Conservation (phyloP, 2,329 filamentous ascomycete species). For the Dothiorella sarmentorum region DNA sequence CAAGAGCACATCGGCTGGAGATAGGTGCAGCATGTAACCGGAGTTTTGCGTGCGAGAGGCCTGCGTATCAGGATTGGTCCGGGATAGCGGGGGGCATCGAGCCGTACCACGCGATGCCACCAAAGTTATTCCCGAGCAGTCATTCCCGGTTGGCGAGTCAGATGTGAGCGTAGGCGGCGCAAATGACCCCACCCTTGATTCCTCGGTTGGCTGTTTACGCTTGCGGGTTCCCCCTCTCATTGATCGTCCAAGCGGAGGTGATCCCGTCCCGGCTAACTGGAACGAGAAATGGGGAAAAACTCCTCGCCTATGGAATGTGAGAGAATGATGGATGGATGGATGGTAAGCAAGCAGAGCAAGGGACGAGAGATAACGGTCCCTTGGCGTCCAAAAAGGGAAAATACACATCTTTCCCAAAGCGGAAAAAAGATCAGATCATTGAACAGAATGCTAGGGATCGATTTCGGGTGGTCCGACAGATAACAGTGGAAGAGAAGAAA, state of each 20-base stretch:
- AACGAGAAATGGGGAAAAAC: not conserved
- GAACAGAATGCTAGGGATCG: too few species aligned
- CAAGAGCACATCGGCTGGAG: not conserved
- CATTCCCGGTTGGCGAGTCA: slow-evolving; percentile 9
- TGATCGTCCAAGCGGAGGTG: not conserved
- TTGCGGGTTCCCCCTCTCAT: not conserved
- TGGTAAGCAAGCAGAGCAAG: too few species aligned
- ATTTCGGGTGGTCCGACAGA: too few species aligned
- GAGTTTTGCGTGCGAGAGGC: not conserved
- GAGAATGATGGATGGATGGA: too few species aligned
- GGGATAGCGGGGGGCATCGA: not conserved
- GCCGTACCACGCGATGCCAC: not conserved
- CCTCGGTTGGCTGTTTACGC: not conserved
- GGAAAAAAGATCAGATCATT: too few species aligned
- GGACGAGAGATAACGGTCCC: not conserved
- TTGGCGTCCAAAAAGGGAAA: not conserved
- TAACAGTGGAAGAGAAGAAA: too few species aligned
- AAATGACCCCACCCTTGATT: slow-evolving; percentile 1
- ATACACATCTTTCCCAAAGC: not conserved
- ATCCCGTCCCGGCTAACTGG: not conserved
- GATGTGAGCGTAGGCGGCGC: not conserved
- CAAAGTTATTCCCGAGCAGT: not conserved
- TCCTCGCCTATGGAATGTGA: too few species aligned
- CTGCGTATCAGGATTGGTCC: not conserved
- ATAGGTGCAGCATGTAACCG: not conserved